These are phyloP conservation scores for Talaromyces pinophilus DNA, from an alignment of 2,329 filamentous ascomycete species.

Conservation along the genomic window DNA sequence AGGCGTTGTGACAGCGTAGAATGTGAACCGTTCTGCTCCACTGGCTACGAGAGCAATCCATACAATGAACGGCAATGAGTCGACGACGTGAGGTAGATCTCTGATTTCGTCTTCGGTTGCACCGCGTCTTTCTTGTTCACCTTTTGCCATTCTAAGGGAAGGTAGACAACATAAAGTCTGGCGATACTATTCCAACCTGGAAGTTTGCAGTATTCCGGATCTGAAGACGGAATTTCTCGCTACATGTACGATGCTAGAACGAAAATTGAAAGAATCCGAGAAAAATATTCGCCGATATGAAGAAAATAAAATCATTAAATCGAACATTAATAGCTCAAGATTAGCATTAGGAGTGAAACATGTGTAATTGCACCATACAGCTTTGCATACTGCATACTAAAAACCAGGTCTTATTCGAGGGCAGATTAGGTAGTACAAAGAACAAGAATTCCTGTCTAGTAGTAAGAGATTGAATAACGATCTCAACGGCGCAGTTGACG, in stretches of 20 bases:
- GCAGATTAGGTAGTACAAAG: too few species aligned
- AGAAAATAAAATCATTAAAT: too few species aligned
- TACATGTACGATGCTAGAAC: too few species aligned
- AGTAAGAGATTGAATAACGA: not conserved
- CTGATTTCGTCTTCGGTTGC: not conserved
- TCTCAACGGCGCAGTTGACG: not conserved
- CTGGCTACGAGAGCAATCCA: not conserved
- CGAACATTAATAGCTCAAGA: not conserved
- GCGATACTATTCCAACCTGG: too few species aligned
- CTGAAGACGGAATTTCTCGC: not conserved
- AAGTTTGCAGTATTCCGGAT: not conserved
- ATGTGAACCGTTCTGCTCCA: conserved; percentile 11
- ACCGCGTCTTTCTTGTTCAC: not conserved
- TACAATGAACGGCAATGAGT: not conserved
- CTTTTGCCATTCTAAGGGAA: not conserved
- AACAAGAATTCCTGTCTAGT: too few species aligned
- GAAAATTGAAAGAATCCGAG: too few species aligned
- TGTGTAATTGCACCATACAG: not conserved
- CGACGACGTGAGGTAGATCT: conserved; percentile 7
- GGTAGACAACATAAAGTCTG: not conserved
- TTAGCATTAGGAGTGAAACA: not conserved
- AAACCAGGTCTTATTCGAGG: not conserved
- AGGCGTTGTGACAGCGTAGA: conserved; percentile 10
- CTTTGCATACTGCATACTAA: not conserved
- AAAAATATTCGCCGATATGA: too few species aligned